A percentile compares a stretch with the other conserved stretches of the same genome.
These are phyloP conservation scores for Phragmites australis DNA, from an alignment of 176 grass and related monocot genomes.

Conservation along the genomic window DNA sequence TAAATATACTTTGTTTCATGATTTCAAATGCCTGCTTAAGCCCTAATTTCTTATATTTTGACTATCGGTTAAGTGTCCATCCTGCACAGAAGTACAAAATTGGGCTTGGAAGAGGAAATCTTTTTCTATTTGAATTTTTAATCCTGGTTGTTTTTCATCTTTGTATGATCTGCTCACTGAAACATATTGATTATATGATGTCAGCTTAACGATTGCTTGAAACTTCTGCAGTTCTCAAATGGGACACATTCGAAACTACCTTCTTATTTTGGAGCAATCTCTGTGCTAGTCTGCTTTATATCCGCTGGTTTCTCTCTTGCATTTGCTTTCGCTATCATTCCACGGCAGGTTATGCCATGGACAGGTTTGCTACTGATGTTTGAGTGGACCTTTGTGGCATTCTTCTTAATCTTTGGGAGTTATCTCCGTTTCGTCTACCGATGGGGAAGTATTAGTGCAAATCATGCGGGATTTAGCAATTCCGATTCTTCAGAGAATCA, in stretches of 20 bases:
- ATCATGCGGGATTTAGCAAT: constrained; percentile 44
- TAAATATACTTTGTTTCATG: background rate
- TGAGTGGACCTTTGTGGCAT: constrained; percentile 71
- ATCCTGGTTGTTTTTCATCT: background rate
- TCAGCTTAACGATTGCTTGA: constrained; percentile 26
- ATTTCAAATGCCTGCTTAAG: background rate
- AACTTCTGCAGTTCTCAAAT: constrained; percentile 57
- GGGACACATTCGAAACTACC: constrained; percentile 56
- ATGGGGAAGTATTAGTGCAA: constrained; percentile 65
- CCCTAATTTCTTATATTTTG: background rate
- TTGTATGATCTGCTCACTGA: background rate
- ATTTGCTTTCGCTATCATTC: constrained; percentile 71
- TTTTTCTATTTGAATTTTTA: constrained; percentile 21
- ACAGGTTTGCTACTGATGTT: constrained; percentile 82
- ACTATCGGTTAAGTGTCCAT: background rate
- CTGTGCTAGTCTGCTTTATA: constrained; percentile 60
- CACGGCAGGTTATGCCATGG: constrained; percentile 79
- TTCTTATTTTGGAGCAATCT: constrained; percentile 62
- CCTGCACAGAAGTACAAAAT: constrained; percentile 12
- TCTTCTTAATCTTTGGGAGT: constrained; percentile 71
- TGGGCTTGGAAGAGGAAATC: background rate
- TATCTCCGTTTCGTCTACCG: constrained; percentile 66
- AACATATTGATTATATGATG: constrained; percentile 23
- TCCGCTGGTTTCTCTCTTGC: constrained; percentile 61
- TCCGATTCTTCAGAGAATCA: constrained; percentile 56